Percentiles rank a stretch among this genome's conserved stretches.
These are phyloP conservation scores for Penicillium ochrochloron DNA, from an alignment of 495 filamentous ascomycete species.

Conservation along the genomic window DNA sequence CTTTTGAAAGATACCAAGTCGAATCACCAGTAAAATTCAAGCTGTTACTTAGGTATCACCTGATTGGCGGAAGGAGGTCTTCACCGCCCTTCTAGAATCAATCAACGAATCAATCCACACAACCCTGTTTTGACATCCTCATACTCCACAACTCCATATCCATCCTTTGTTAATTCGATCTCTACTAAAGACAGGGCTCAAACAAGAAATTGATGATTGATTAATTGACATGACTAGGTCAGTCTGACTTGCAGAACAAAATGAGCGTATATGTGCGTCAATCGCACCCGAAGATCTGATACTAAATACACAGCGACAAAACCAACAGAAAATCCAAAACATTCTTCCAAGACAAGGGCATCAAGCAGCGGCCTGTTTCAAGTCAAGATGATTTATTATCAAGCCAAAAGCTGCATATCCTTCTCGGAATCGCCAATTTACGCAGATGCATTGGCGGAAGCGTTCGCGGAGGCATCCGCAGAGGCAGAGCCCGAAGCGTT, in stretches of 20 bases:
- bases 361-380: not conserved
- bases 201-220: not conserved
- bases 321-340: slow-evolving; percentile 16
- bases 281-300: slow-evolving; percentile 16
- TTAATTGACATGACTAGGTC: not conserved
- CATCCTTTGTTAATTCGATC: too few species aligned
- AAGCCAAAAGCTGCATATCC: not conserved
- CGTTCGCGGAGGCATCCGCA: slow-evolving; percentile 15
- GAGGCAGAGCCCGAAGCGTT: slow-evolving; percentile 3
- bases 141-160: too few species aligned
- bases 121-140: too few species aligned
- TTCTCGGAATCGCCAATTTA: not conserved
- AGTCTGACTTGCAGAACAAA: slow-evolving; percentile 10
- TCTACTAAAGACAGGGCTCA: too few species aligned
- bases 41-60: too few species aligned
- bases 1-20: too few species aligned
- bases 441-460: slow-evolving; percentile 16
- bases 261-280: slow-evolving; percentile 23
- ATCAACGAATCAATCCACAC: too few species aligned
- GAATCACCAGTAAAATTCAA: too few species aligned
- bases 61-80: too few species aligned
- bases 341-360: not conserved
- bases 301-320: slow-evolving; percentile 15
- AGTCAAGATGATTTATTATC: not conserved
- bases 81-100: too few species aligned